Base-by-base conservation (phyloP, 805 yeast species). In the Schizosaccharomyces cryophilus region DNA sequence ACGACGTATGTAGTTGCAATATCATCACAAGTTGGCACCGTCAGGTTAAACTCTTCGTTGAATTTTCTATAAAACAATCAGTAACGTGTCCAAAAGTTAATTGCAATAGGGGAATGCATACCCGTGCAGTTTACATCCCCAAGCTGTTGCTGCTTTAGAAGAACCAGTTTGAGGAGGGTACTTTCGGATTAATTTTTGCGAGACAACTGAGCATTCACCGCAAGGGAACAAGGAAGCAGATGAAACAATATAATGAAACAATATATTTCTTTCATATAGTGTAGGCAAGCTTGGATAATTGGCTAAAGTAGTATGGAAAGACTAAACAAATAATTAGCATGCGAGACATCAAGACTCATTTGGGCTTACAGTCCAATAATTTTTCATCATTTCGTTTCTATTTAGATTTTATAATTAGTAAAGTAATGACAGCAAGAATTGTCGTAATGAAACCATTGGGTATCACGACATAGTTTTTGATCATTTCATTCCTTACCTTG, bases 81-180 rank as follows among this genome's bases (percentile, higher is more conserved):
- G 13, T 1, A n/a, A 45, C 7, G 9, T 45, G 7, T 24, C 13
- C 2, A 45, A 7, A 19, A 6, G n/a, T n/a, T n/a, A n/a, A n/a
- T n/a, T n/a, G n/a, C n/a, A 11, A 45, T 11, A 5, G 51, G 17
- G 3, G 40, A 35, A 35, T 13, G 15, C 51, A 17, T 45, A 45
- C 51, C 90, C 89, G 72, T 89, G 97, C 4, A 89, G 75, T 67
- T 84, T 84, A 69, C 98, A 93, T 0, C 98, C 98, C 98, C 98
- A 93, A 65, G 86, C 73, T 0, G 95, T 87, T 0, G 98, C 97
- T 2, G 80, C 78, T 64, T 81, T 80, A 62, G 95, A 76, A 26
- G 84, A 77, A 6, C 80, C 75, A 3, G 84, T 77, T 68, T 93
- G 98, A 2, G 95, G 96, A 0, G 98, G 97, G 67, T 75, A 82